Evolutionary conservation across 2,329 filamentous ascomycete genomes (phyloP).

Genomic region (Intubia oerlemansii): DNA sequence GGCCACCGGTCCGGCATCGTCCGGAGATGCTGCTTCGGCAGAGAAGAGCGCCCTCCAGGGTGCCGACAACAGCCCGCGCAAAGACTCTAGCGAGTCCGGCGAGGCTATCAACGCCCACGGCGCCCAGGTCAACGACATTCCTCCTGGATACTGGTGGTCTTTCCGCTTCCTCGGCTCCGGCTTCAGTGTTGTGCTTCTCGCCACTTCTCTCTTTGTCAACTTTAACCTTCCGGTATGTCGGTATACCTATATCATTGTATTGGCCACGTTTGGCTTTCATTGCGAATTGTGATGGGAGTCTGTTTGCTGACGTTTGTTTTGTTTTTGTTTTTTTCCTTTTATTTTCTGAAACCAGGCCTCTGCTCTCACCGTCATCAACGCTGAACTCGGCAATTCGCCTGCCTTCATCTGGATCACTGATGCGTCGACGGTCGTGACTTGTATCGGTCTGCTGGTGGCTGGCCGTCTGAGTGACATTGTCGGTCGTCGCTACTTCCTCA

Average conservation of each 20-base stretch:
- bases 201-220: constrained; percentile 3
- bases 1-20: background rate
- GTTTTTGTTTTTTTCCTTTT: no score
- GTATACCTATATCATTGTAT: no score
- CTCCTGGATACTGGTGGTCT: constrained; percentile 5
- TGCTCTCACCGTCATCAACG: constrained; percentile 6
- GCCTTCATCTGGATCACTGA: constrained; percentile 6
- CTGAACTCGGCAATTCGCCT: constrained; percentile 3
- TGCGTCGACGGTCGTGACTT: constrained; percentile 4
- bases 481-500: constrained; percentile 19
- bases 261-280: no score
- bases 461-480: constrained; percentile 19
- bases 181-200: constrained; percentile 3
- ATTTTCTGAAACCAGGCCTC: no score
- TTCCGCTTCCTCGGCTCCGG: constrained; percentile 4
- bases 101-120: constrained; percentile 3
- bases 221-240: no score
- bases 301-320: no score
- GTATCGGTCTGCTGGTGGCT: constrained; percentile 14
- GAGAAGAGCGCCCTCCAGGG: no score
- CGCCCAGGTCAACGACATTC: constrained; percentile 4
- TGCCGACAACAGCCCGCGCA: no score
- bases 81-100: background rate
- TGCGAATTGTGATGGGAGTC: no score
- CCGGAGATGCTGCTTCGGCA: no score